phyloP scores from a whole-genome alignment of 352 stramenopile species.

The Phytophthora agathidicida region DNA sequence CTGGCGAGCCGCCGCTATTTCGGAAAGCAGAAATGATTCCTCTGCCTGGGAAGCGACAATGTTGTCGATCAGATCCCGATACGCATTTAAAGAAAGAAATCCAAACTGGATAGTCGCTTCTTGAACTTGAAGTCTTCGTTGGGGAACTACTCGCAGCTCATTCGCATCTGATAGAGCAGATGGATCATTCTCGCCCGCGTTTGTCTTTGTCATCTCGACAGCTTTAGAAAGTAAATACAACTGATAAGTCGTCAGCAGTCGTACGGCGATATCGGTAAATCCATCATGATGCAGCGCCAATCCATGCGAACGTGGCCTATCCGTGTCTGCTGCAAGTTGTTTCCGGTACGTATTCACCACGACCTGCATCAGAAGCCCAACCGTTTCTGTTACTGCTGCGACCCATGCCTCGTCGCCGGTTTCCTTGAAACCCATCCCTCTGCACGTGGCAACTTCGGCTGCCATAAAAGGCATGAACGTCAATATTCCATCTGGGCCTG shows the following conservation, averaged over 20 bases:
- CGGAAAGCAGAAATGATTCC: conserved; percentile 44
- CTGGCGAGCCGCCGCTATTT: conserved; percentile 27
- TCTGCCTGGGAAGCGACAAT: conserved; percentile 61
- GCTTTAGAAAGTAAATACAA: conserved; percentile 78
- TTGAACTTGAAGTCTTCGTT: conserved; percentile 62
- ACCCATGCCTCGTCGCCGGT: conserved; percentile 17
- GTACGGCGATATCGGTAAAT: conserved; percentile 49
- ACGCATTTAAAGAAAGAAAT: conserved; percentile 66
- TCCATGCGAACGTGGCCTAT: background rate
- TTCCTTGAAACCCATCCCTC: background rate
- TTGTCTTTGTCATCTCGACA: conserved; percentile 65
- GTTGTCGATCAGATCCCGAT: conserved; percentile 53
- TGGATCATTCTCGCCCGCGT: conserved; percentile 9
- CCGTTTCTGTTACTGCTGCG: conserved; percentile 41
- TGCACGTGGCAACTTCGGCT: conserved; percentile 1
- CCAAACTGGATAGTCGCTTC: conserved; percentile 72
- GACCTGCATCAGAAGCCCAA: conserved; percentile 46
- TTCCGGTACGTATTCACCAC: conserved; percentile 33
- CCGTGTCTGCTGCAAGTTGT: conserved; percentile 13
- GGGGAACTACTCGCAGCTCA: conserved; percentile 7
- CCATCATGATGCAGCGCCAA: conserved; percentile 1
- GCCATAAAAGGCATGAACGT: conserved; percentile 63
- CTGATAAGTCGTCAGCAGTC: conserved; percentile 78
- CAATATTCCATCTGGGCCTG: conserved; percentile 68
- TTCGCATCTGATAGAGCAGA: conserved; percentile 6